Conservation (phyloP, 345 rosid species). For the Physaria fendleri region DNA sequence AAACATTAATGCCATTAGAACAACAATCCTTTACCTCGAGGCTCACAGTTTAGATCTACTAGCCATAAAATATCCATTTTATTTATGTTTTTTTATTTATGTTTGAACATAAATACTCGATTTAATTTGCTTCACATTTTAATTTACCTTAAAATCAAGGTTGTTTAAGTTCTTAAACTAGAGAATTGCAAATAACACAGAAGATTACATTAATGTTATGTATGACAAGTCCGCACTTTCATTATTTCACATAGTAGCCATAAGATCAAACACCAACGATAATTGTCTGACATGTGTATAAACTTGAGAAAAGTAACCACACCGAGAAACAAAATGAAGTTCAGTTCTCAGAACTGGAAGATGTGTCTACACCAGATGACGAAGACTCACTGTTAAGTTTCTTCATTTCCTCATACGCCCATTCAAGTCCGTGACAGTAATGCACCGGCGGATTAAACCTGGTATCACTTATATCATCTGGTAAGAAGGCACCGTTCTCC, state of each 20-base stretch:
- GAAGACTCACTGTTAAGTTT: slow-evolving; percentile 36
- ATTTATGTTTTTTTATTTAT: not conserved
- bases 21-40: not conserved
- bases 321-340: not conserved
- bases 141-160: not conserved
- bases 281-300: not conserved
- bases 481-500: slow-evolving; percentile 85
- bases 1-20: not conserved
- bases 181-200: not conserved
- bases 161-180: not conserved
- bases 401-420: slow-evolving; percentile 91
- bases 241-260: not conserved
- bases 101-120: not conserved
- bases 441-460: slow-evolving; percentile 94
- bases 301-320: not conserved
- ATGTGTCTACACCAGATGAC: slow-evolving; percentile 41
- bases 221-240: not conserved
- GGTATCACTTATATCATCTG: slow-evolving; percentile 73
- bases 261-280: slow-evolving; percentile 11
- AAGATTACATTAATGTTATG: not conserved
- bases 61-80: not conserved
- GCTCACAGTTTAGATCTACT: not conserved
- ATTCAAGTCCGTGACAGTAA: slow-evolving; percentile 93
- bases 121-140: not conserved
- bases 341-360: slow-evolving; percentile 51